phyloP scores from a whole-genome alignment of 768 basidiomycete species.

The Brasilioporus rufonigricans region DNA sequence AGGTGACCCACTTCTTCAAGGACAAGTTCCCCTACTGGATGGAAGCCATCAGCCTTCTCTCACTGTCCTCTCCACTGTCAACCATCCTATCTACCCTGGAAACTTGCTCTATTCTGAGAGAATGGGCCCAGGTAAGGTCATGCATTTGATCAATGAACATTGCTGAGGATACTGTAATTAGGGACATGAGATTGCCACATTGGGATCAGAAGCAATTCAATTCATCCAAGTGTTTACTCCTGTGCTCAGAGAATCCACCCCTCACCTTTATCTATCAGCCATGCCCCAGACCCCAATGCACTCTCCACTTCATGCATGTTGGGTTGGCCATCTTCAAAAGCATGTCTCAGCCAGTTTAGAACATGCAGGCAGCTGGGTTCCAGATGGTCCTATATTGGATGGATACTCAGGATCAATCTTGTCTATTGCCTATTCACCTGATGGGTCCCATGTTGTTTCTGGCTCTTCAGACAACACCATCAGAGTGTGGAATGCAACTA shows the following conservation, averaged over 20 bases:
- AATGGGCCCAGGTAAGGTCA: background rate
- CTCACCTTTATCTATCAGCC: no score
- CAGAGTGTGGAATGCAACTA: no score
- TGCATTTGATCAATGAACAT: background rate
- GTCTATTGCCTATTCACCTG: no score
- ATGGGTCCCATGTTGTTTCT: no score
- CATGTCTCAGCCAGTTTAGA: background rate
- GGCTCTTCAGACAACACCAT: no score
- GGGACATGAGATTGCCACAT: no score
- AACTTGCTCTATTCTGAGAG: background rate
- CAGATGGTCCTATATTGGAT: background rate
- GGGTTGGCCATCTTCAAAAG: background rate
- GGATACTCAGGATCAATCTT: background rate
- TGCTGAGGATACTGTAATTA: background rate
- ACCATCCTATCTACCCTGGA: no score
- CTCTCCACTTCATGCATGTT: background rate
- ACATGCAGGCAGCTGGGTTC: background rate
- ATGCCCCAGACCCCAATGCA: background rate
- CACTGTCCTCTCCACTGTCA: slow-evolving; percentile 1
- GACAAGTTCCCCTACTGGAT: slow-evolving; percentile 2
- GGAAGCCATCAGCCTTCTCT: slow-evolving; percentile 29
- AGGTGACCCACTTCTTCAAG: slow-evolving; percentile 1
- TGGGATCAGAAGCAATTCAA: background rate
- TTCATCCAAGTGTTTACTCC: background rate
- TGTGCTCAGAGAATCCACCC: background rate